A percentile compares a stretch with the other conserved stretches of the same genome.
phyloP scores from a whole-genome alignment of 805 yeast genomes.

The Geotrichum ghanense region DNA sequence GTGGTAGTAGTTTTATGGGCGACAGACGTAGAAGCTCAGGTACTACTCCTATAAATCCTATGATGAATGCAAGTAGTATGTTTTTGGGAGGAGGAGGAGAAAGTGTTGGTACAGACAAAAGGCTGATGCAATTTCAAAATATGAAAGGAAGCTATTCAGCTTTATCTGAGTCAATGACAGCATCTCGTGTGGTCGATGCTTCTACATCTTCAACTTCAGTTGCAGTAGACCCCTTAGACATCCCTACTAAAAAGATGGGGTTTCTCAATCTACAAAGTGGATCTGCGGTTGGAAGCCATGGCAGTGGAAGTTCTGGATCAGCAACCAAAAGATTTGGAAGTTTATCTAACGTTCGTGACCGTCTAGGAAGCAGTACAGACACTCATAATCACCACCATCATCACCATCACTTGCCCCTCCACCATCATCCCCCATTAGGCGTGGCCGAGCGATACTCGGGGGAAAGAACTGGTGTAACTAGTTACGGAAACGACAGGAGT shows the following conservation, averaged over 20 bases:
- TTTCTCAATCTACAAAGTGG: neutral
- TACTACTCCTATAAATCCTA: neutral
- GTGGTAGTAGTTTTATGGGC: neutral
- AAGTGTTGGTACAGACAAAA: neutral
- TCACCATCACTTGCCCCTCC: no score
- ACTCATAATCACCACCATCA: neutral
- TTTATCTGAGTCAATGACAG: neutral
- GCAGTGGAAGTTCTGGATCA: neutral
- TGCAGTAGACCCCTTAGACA: neutral
- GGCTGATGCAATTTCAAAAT: neutral
- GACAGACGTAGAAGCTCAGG: neutral
- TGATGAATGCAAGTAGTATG: neutral
- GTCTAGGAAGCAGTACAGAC: neutral
- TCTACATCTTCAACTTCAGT: no score
- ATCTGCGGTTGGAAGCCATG: neutral
- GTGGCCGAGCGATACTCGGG: neutral
- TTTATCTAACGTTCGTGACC: neutral
- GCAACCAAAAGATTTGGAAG: neutral
- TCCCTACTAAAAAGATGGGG: neutral
- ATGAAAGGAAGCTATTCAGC: constrained; percentile 2
- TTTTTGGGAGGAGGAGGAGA: constrained; percentile 1
- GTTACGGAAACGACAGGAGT: neutral
- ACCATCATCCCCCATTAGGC: no score
- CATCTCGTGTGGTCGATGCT: neutral
- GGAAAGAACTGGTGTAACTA: neutral